phyloP scores from a whole-genome alignment of 345 rosid genomes.

The Hibiscus syriacus region DNA sequence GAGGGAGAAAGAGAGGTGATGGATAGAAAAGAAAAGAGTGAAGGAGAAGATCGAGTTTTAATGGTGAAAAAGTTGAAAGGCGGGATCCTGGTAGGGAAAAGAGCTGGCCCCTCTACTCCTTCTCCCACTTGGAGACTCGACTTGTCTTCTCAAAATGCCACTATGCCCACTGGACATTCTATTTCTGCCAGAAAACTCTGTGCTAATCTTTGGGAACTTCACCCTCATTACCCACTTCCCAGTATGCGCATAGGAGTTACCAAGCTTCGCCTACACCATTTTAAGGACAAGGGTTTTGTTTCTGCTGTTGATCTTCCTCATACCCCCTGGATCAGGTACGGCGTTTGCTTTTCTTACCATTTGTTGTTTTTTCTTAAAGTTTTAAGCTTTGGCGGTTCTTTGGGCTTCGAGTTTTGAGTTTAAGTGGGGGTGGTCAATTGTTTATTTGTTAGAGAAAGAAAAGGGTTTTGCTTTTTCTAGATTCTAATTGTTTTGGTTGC shows the following conservation, averaged over 20 bases:
- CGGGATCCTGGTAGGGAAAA: conserved; percentile 41
- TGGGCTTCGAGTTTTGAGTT: neutral
- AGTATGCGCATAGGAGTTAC: conserved; percentile 16
- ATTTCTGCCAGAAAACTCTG: conserved; percentile 80
- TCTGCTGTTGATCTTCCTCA: conserved; percentile 18
- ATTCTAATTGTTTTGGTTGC: neutral
- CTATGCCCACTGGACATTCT: neutral
- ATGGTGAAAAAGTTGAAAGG: conserved; percentile 32
- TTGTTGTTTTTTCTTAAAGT: neutral
- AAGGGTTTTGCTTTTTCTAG: conserved; percentile 1
- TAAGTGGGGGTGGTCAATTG: neutral
- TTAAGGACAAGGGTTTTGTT: conserved; percentile 14
- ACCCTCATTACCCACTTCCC: conserved; percentile 34
- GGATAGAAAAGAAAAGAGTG: conserved; percentile 12
- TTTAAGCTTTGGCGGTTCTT: neutral
- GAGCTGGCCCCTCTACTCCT: conserved; percentile 81
- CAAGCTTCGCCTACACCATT: conserved; percentile 10
- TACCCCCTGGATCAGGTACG: conserved; percentile 37
- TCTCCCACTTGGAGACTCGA: conserved; percentile 84
- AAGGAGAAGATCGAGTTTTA: conserved; percentile 21
- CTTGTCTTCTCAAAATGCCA: conserved; percentile 23
- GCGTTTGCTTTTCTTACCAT: too few species aligned
- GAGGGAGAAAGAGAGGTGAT: neutral
- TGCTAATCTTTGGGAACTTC: conserved; percentile 72
- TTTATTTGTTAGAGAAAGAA: neutral